These are phyloP conservation scores for Plasmodium gaboni DNA, from an alignment of 169 alveolate genomes.

Conservation along the genomic window DNA sequence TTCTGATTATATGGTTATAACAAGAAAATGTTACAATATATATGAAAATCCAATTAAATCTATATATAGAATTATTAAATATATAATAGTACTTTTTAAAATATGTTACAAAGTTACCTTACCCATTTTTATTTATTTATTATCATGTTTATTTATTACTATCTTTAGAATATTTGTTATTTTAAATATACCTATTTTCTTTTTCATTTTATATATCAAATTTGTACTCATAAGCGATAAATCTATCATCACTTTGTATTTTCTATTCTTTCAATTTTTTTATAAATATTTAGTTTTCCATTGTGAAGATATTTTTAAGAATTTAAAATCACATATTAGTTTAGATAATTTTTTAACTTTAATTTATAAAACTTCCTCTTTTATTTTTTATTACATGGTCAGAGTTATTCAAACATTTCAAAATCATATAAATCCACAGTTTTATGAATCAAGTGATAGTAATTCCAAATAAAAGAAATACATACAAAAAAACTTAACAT, in stretches of 20 bases:
- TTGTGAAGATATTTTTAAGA: slow-evolving; percentile 39
- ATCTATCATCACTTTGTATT: slow-evolving; percentile 17
- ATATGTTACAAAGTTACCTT: slow-evolving; percentile 40
- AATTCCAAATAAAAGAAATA: too few species aligned
- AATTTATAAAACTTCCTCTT: slow-evolving; percentile 2
- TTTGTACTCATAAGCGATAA: slow-evolving; percentile 48
- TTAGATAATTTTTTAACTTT: slow-evolving; percentile 24
- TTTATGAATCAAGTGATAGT: too few species aligned
- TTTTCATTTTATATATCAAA: slow-evolving; percentile 46
- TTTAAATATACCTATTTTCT: slow-evolving; percentile 48
- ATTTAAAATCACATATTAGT: slow-evolving; percentile 8
- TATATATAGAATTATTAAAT: slow-evolving; percentile 47
- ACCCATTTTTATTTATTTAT: slow-evolving; percentile 42
- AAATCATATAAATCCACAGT: slow-evolving; percentile 1
- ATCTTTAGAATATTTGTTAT: slow-evolving; percentile 41
- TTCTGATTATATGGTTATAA: slow-evolving; percentile 55
- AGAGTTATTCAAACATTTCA: slow-evolving; percentile 16
- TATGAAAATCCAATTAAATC: slow-evolving; percentile 74
- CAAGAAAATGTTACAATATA: slow-evolving; percentile 73
- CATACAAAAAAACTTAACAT: slow-evolving; percentile 22
- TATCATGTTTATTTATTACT: slow-evolving; percentile 34
- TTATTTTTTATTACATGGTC: slow-evolving; percentile 36
- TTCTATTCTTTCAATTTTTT: slow-evolving; percentile 11
- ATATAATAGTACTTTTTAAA: slow-evolving; percentile 32
- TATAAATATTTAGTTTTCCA: slow-evolving; percentile 56